Base-by-base conservation (phyloP, 1,284 basidiomycete genomes). In the Inonotus hispidus region DNA sequence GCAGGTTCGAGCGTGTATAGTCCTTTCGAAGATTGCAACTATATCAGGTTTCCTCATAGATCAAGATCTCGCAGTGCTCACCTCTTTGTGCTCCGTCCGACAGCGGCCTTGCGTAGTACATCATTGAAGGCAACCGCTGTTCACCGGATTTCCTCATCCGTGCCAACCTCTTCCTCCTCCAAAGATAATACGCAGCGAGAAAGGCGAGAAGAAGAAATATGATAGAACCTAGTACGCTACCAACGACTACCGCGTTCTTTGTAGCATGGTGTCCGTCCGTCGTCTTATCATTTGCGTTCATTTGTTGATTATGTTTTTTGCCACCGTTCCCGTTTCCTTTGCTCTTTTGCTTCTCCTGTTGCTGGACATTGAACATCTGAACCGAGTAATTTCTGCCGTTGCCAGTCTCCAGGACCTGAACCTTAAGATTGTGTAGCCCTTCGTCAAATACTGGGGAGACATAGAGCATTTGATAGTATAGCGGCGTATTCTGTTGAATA, bases 191-290 rank as follows among this genome's bases (percentile, higher is more conserved):
- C 35, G 46, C 57, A 27, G 16, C 32, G 5, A 38, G 45, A 52
- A 58, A 13, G 27, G 16, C 2, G 7, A 58, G n/a, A 37, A 58
- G 13, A 10, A 58, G 13, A 21, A 52, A 37, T 58, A 50, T 50
- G 27, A 58, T 23, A 41, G 43, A 37, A 13, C 59, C 59, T 21
- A 60, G 29, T 6, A 60, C 59, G 14, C 59, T 53, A 7, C 59
- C 59, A 8, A 60, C 53, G 16, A 60, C 56, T n/a, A 53, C 59
- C 32, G 29, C 53, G 35, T n/a, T 19, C 2, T 60, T 55, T 38
- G 41, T 35, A 16, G 8, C 7, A 19, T 23, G 1, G 23, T 35
- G 16, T 4, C 21, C 23, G 23, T 55, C 1, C 19, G 23, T 39
- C 1, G 39, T 37, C 4, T 25, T 23, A 23, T 39, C n/a, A 25